Conservation (phyloP, 2,329 filamentous ascomycete genomes). For the Ophiostoma ips region DNA sequence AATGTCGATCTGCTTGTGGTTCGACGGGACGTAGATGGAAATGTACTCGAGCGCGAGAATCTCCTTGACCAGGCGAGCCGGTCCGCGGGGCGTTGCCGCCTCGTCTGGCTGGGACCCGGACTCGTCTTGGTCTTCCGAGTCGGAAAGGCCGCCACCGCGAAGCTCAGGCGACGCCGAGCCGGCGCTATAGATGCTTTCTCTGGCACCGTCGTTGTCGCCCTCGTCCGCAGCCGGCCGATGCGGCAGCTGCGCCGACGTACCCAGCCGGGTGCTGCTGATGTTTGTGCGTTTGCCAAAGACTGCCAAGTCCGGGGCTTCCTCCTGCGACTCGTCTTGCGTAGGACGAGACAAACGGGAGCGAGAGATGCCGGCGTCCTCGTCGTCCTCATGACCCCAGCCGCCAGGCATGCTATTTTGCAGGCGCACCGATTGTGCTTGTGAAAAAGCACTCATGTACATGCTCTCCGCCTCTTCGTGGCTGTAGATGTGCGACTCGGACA, state of each 20-base stretch:
- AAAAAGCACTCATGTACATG: conserved; percentile 71
- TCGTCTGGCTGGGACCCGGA: conserved; percentile 23
- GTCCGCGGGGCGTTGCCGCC: conserved; percentile 35
- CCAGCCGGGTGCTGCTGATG: background rate
- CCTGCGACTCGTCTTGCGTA: background rate
- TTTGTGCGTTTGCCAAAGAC: background rate
- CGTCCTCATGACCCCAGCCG: conserved; percentile 28
- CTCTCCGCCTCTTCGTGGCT: conserved; percentile 72
- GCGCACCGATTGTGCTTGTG: conserved; percentile 26
- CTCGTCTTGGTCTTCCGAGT: background rate
- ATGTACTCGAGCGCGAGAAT: conserved; percentile 35
- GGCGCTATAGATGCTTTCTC: background rate
- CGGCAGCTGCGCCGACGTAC: background rate
- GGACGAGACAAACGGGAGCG: background rate
- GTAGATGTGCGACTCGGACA: conserved; percentile 54
- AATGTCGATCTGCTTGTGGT: conserved; percentile 30
- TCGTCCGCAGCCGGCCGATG: background rate
- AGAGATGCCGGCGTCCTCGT: background rate
- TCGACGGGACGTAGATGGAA: conserved; percentile 41
- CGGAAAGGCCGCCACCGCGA: background rate
- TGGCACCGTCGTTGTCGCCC: background rate
- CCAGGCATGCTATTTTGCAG: conserved; percentile 32
- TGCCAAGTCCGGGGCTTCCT: background rate
- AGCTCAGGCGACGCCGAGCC: background rate
- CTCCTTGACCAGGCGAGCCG: conserved; percentile 41